A percentile compares a stretch with the other conserved stretches of the same genome.
These are phyloP conservation scores for Neofusicoccum laricinum DNA, from an alignment of 2,329 filamentous ascomycete genomes.

Conservation along the genomic window DNA sequence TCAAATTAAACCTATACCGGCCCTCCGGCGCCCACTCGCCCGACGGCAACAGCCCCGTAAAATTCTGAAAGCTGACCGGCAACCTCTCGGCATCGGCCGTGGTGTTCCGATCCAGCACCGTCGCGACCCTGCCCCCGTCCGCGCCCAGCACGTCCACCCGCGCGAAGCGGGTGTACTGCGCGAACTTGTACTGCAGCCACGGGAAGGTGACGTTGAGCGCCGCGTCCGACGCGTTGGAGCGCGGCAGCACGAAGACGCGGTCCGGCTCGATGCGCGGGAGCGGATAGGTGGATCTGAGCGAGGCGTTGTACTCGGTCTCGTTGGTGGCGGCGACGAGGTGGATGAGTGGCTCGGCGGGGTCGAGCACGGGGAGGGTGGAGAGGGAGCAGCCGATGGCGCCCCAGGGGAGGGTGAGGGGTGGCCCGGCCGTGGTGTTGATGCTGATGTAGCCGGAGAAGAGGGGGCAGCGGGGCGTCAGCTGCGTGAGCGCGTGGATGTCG, in stretches of 20 bases:
- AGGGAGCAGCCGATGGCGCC: not conserved
- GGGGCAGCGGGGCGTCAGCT: not conserved
- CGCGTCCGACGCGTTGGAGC: not conserved
- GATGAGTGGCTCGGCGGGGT: not conserved
- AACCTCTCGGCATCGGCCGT: not conserved
- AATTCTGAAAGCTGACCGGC: not conserved
- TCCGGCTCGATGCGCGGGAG: not conserved
- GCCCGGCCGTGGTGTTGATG: not conserved
- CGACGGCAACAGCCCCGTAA: not conserved
- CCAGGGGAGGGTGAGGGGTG: not conserved
- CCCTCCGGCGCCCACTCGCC: not conserved
- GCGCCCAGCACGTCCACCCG: not conserved
- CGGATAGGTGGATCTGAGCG: not conserved
- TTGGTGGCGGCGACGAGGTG: not conserved
- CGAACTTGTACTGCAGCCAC: not conserved
- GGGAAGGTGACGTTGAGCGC: not conserved
- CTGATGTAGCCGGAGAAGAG: not conserved
- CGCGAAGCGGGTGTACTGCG: not conserved
- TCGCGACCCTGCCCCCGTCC: not conserved
- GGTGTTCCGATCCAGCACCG: not conserved
- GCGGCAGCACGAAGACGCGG: not conserved
- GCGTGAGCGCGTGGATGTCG: not conserved
- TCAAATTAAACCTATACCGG: not conserved
- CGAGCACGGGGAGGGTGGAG: not conserved
- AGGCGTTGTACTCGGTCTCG: not conserved